Base-by-base conservation (phyloP, 2,329 filamentous ascomycete species). In the Rugonectria rugulosa region DNA sequence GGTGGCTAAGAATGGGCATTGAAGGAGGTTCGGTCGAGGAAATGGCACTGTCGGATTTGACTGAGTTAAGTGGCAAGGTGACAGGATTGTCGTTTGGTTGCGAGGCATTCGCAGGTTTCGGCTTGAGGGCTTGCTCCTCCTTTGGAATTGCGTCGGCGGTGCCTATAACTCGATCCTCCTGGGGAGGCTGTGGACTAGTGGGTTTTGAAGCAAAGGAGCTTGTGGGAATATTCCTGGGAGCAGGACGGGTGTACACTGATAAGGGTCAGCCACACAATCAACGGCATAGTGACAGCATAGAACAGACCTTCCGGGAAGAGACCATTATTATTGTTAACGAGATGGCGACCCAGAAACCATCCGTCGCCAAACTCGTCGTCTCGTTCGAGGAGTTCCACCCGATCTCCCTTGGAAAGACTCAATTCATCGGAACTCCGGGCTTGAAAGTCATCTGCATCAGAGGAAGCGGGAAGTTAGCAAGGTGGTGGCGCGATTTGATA, bases 351-450 rank as follows among this genome's bases (percentile, higher is more conserved):
- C 68, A 94, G 73, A 71, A 90, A 96, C 91, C 90, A 93, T 49
- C 91, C 91, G 73, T 96, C 91, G 58, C 90, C 90, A 72, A 95
- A 96, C 72, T 95, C 91, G 72, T 95, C 91, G 72, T 95, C 91
- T 68, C 90, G 84, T 76, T 95, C 91, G 61, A 94, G 85, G 60
- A 96, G 78, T 77, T 94, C 89, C 59, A 96, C 88, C 61, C 89
- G 86, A 68, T 95, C 90, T 66, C 90, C 93, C 70, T 96, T 96
- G 51, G 86, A 81, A 63, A 99, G 81, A 66, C 87, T 96, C 70
- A 99, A 82, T 80, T 99, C 95, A 76, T 99, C 95, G 54, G 91
- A 89, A 74, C 92, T 96, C 64, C 95, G 88, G 54, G 94, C 93
- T 65, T 88, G 81, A 73, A 99, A 98, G 76, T 97, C 92, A 77